Percentiles rank a stretch among this genome's conserved stretches.
Evolutionary conservation across 2,329 filamentous ascomycete species (phyloP).

Genomic region (Talaromyces pinophilus): DNA sequence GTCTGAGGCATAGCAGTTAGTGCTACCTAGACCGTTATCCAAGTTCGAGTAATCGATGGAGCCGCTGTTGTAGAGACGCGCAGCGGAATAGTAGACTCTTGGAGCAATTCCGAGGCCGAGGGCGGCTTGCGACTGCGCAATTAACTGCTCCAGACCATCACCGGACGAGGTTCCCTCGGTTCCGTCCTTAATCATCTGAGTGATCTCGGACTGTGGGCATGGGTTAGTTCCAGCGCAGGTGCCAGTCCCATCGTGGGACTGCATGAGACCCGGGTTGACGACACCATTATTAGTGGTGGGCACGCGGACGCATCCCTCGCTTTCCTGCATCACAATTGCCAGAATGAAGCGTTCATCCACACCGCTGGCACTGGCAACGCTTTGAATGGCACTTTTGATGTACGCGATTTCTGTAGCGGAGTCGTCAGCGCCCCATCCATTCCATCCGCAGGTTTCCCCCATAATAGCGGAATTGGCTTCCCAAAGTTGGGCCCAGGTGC

Average conservation of each 20-base stretch:
- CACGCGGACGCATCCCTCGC: slow-evolving; percentile 42
- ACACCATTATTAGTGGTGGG: slow-evolving; percentile 43
- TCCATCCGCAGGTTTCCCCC: background rate
- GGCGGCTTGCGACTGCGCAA: background rate
- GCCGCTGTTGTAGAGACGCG: background rate
- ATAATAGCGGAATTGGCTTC: background rate
- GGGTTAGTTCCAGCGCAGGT: background rate
- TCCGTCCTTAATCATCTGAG: background rate
- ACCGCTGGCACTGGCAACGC: background rate
- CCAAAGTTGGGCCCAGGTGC: background rate
- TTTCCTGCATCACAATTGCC: slow-evolving; percentile 45
- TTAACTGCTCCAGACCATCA: background rate
- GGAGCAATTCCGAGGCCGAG: background rate
- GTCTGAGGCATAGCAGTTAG: background rate
- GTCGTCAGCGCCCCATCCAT: background rate
- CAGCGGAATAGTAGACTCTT: background rate
- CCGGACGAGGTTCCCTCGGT: background rate
- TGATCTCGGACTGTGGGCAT: background rate
- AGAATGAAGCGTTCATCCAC: slow-evolving; percentile 35
- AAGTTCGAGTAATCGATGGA: background rate
- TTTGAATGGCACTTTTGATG: background rate
- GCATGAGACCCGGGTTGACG: slow-evolving; percentile 45
- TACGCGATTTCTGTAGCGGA: background rate
- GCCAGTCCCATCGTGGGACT: slow-evolving; percentile 32
- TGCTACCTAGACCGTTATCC: background rate